Evolutionary conservation across 768 basidiomycete genomes (phyloP), one percentile per base, ranked within the genome.

Genomic region (Kwoniella dejecticola): DNA sequence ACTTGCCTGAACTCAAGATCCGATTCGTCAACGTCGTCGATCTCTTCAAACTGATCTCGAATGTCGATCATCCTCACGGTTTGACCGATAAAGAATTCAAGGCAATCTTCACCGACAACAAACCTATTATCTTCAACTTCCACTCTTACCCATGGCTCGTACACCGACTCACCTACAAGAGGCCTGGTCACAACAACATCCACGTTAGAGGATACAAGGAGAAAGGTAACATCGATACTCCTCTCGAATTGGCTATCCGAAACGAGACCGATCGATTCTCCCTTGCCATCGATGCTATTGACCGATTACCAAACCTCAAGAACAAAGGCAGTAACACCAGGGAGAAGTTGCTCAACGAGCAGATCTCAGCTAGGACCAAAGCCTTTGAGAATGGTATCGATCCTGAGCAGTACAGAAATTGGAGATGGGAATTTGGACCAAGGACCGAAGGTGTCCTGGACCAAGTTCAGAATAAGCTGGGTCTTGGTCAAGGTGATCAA

Each of bases 11-110:
- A 10, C 87, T 89, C 2, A 83, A 83, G 12, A 83, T 95, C 31
- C 87, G 91, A 38, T 89, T 93, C 62, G 86, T 94, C 57, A 94
- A 94, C 67, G 88, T 94, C 55, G 89, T 90, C 53, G 91, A 94
- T 70, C 82, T 93, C 45, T 89, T 95, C 87, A 87, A 92, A 62
- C 83, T 95, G 48, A 84, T 84, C 38, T 81, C 83, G 3, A 75
- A 75, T 19, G 87, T 87, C 54, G 80, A 83, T 13, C 76, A 77
- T 64, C 74, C 76, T 6, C 76, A 77, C 60, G 76, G 74, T 15
- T 59, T 77, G 10, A 68, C 63, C 41, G 69, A 69, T 48, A 54
- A 56, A 26, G 69, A 64, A 21, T 71, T 62, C 54, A 58, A 63
- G 30, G 62, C 64, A 31, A 57, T 75, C 57, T 75, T 77, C 62